Evolutionary conservation across 2,329 filamentous ascomycete genomes (phyloP).

Genomic region (Colletotrichum agaves): DNA sequence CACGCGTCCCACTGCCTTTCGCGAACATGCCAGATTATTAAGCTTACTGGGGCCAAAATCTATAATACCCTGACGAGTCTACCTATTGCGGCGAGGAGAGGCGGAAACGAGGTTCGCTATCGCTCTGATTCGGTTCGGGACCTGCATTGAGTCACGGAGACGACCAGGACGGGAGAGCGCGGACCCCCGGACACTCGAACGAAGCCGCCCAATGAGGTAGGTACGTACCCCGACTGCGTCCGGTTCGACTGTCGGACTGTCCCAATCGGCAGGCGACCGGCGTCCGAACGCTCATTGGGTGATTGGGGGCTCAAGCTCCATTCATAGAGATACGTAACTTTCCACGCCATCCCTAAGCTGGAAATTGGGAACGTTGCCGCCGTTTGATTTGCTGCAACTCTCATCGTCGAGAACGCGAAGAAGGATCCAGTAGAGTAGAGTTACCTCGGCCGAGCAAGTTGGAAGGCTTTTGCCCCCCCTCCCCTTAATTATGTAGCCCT

Average conservation of each 20-base stretch:
- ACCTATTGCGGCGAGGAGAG: background rate
- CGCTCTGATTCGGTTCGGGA: background rate
- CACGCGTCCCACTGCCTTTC: background rate
- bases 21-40: background rate
- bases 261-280: constrained; percentile 22
- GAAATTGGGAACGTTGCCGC: constrained; percentile 10
- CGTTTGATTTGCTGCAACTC: constrained; percentile 10
- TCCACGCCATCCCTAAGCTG: background rate
- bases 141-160: background rate
- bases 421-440: background rate
- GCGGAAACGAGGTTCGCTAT: too few relatives aligned
- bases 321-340: background rate
- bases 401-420: background rate
- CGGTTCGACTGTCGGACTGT: too few relatives aligned
- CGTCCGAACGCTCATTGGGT: constrained; percentile 22
- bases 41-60: background rate
- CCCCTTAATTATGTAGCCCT: constrained; percentile 5
- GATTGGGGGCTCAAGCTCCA: background rate
- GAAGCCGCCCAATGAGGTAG: background rate
- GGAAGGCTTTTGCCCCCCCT: constrained; percentile 9
- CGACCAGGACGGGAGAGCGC: background rate
- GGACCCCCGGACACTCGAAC: background rate
- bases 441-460: background rate
- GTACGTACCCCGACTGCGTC: background rate
- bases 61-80: background rate